Evolutionary conservation across 352 stramenopile species (phyloP), one percentile per base, ranked within the genome.

Genomic region (Phytopythium mirpurense): DNA sequence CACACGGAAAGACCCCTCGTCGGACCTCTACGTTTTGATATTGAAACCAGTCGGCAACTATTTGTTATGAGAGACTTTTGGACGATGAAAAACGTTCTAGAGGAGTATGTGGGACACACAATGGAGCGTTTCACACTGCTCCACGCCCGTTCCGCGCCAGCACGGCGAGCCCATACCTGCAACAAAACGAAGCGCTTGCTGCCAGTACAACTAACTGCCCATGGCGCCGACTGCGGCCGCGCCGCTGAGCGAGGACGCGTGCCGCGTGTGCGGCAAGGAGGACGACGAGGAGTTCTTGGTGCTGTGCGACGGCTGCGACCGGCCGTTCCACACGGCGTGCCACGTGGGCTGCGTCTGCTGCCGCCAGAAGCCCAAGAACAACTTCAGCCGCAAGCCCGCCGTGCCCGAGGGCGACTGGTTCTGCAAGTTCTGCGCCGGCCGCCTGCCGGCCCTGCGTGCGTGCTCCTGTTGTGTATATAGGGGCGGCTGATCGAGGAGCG

Each of bases 361-460:
- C 64, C 71, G 73, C 51, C 68, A 75, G 35, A 90, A 90, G 58
- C 82, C 82, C 47, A 83, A 82, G 60, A 83, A 78, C 67, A 86
- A 77, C 60, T 90, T 90, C 62, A 76, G 74, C 38, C 78, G 78
- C 63, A 86, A 88, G 54, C 78, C 76, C 12, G 63, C 77, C 1
- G 82, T 92, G 53, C 82, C 82, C 31, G 78, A 92, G 24, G 82
- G 82, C 56, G 82, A 92, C 62, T 92, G 82, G 82, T 92, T 90
- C 56, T 90, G 82, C 77, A 92, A 92, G 65, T 88, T 92, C 43
- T 92, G 82, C 56, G 75, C 77, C 14, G 82, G 77, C 23, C 82
- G 69, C 40, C 54, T 85, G 26, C 71, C 79, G 35, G 23, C 59
- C 16, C 67, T 83, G 21, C 68, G 79, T 88, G 34, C 42, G 67